A percentile compares a stretch with the other conserved stretches of the same genome.
Conservation (phyloP, 2,329 filamentous ascomycete genomes). For the Hypoxylon sp. region DNA sequence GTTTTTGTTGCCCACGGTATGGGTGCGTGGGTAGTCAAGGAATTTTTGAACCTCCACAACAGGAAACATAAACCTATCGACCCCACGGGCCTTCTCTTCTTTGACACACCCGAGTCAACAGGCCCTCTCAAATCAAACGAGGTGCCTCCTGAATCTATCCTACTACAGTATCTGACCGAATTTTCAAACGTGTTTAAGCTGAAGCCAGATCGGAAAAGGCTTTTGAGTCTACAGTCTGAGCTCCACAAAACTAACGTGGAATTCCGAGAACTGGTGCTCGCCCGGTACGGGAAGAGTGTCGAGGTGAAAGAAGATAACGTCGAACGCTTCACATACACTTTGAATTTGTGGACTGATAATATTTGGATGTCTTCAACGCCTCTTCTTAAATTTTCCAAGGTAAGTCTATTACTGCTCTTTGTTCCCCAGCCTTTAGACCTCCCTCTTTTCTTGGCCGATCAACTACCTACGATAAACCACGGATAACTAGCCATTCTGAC, state of each 20-base stretch:
- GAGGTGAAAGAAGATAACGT: not conserved
- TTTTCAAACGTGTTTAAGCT: constrained; percentile 15
- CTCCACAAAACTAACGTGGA: constrained; percentile 5
- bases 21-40: constrained; percentile 36
- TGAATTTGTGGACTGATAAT: not conserved
- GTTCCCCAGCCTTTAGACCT: no score
- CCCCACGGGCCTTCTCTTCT: constrained; percentile 26
- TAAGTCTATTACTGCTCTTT: not conserved
- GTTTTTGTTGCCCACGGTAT: constrained; percentile 38
- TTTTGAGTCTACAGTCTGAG: not conserved
- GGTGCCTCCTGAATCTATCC: not conserved
- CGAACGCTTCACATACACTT: not conserved
- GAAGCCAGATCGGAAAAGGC: not conserved
- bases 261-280: constrained; percentile 10
- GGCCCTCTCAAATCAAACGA: constrained; percentile 8
- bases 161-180: constrained; percentile 18
- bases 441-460: no score
- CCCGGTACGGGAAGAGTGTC: constrained; percentile 15
- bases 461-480: not conserved
- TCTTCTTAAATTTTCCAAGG: constrained; percentile 4
- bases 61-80: not conserved
- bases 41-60: not conserved
- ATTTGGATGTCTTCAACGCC: constrained; percentile 13
- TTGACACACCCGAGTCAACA: constrained; percentile 19
- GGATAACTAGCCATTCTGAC: not conserved